Percentiles rank a stretch among this genome's conserved stretches.
Conservation (phyloP, 257 asterid species). For the Osmanthus fragrans region DNA sequence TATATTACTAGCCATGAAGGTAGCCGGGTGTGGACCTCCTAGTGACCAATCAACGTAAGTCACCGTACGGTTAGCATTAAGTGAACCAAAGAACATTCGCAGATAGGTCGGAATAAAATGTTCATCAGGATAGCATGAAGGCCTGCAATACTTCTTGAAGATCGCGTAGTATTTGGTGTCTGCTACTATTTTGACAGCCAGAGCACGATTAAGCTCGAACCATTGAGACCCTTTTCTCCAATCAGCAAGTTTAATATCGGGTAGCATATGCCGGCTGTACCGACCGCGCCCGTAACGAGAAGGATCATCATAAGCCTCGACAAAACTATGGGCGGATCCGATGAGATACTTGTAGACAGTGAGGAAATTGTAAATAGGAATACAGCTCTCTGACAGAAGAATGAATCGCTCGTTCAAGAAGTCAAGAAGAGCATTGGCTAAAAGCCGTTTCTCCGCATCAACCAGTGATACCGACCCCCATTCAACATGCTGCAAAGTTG, state of each 20-base stretch:
- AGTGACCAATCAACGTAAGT: slow-evolving; percentile 88
- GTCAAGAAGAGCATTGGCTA: slow-evolving; percentile 93
- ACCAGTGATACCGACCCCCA: slow-evolving; percentile 90
- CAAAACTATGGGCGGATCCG: slow-evolving; percentile 66
- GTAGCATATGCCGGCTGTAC: slow-evolving; percentile 73
- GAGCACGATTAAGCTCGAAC: slow-evolving; percentile 81
- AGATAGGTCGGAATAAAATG: slow-evolving; percentile 82
- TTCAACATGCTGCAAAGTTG: slow-evolving; percentile 59
- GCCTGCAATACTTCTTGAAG: slow-evolving; percentile 68
- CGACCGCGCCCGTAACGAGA: slow-evolving; percentile 94
- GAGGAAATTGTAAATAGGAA: slow-evolving; percentile 75
- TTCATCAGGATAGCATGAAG: slow-evolving; percentile 94
- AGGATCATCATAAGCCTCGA: slow-evolving; percentile 79
- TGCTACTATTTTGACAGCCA: slow-evolving; percentile 65
- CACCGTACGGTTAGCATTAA: slow-evolving; percentile 70
- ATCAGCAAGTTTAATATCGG: slow-evolving; percentile 59
- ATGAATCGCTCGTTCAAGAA: slow-evolving; percentile 87
- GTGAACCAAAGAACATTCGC: slow-evolving; percentile 53
- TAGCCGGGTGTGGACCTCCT: slow-evolving; percentile 78
- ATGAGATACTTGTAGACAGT: slow-evolving; percentile 69
- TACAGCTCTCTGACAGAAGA: slow-evolving; percentile 88
- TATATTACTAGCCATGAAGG: slow-evolving; percentile 50
- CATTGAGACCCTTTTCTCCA: slow-evolving; percentile 99
- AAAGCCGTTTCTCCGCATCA: slow-evolving; percentile 85
- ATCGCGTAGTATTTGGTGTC: slow-evolving; percentile 71